These are phyloP conservation scores for Boletus chippewaensis DNA, from an alignment of 1,284 basidiomycete species.

Conservation along the genomic window DNA sequence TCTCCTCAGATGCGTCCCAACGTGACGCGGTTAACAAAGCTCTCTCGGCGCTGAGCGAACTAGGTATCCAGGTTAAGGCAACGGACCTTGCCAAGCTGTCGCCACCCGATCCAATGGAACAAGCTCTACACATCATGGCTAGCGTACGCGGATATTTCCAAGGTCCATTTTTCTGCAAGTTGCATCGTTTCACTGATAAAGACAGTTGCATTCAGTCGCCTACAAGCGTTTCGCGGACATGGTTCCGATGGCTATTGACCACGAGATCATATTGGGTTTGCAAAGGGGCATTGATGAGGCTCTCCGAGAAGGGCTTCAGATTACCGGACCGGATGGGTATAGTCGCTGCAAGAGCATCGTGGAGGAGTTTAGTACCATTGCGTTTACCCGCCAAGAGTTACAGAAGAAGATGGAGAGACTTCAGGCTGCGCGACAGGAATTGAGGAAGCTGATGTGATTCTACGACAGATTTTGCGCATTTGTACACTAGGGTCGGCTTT, in stretches of 20 bases:
- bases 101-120: not conserved
- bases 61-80: not conserved
- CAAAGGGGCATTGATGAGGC: slow-evolving; percentile 40
- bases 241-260: slow-evolving; percentile 57
- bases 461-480: too few species aligned
- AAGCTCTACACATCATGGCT: not conserved
- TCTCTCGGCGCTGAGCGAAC: not conserved
- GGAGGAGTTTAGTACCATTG: slow-evolving; percentile 46
- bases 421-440: slow-evolving; percentile 38
- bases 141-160: not conserved
- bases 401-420: slow-evolving; percentile 47
- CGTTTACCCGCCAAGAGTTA: slow-evolving; percentile 44
- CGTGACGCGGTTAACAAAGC: not conserved
- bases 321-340: slow-evolving; percentile 28
- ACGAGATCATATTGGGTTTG: slow-evolving; percentile 48
- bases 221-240: slow-evolving; percentile 65
- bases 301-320: slow-evolving; percentile 40
- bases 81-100: not conserved
- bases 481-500: too few species aligned
- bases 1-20: not conserved
- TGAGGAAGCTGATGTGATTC: not conserved
- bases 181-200: too few species aligned
- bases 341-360: slow-evolving; percentile 44
- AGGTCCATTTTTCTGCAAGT: not conserved
- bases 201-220: slow-evolving; percentile 41